Base-by-base conservation (phyloP, 2,329 filamentous ascomycete genomes). In the Kalmusia sp. region DNA sequence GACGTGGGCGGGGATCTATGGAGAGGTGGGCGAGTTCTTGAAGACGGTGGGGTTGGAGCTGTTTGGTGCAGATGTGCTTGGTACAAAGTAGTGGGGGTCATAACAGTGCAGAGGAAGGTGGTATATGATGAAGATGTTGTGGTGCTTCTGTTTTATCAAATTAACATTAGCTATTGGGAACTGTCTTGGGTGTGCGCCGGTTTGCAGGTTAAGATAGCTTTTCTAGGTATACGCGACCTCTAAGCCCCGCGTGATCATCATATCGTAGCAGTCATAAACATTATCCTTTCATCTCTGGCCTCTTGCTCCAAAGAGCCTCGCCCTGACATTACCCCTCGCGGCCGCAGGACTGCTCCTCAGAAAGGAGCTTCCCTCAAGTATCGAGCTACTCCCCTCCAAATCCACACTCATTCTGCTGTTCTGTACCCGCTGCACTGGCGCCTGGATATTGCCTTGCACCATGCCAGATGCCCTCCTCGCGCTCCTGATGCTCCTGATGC, bases 341-440 rank as follows among this genome's bases (percentile, higher is more conserved):
- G 62, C 71, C 28, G 62, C 67, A 33, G 71, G 71, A 12, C 68
- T 71, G 41, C 71, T 74, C 17, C 68, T 55, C 25, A 74, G 34
- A 30, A 74, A 73, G 2, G 71, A 74, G 47, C 71, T 74, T 1
- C 69, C 68, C 15, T 73, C 71, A n/a, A 74, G 34, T 7, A 73
- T 59, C 14, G 70, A 73, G 35, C 71, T 74, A 41, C 69, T 72
- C 2, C 68, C 70, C 33, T 74, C 71, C 28, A 71, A 57, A 1
- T 64, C 68, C 37, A 72, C 59, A 52, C 68, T 72, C 30, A 63
- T 67, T 30, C 71, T 59, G 12, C 62, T 64, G 24, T 47, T 37
- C 19, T 44, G 40, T 25, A 33, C 30, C 48, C 50, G 35, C 34
- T 45, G 22, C 39, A 39, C 31, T 35, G 41, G 40, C 17, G 40